A percentile compares a stretch with the other conserved stretches of the same genome.
Conservation (phyloP, 2,329 filamentous ascomycete genomes). For the Aphanoascus verrucosus region DNA sequence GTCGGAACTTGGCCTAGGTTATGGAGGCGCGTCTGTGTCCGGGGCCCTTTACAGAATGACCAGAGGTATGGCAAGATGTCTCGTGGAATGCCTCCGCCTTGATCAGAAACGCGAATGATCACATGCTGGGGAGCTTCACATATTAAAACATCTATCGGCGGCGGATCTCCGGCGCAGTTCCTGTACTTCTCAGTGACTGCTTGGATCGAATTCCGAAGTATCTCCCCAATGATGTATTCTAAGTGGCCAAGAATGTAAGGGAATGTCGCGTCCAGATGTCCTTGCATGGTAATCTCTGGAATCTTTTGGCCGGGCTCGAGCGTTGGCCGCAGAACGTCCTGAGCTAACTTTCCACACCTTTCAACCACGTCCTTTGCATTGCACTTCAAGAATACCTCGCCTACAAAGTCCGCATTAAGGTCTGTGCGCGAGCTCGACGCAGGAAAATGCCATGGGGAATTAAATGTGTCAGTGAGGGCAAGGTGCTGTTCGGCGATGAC, state of each 20-base stretch:
- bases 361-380: constrained; percentile 82
- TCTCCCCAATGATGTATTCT: constrained; percentile 93
- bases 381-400: constrained; percentile 89
- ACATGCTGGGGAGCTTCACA: constrained; percentile 92
- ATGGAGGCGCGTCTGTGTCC: constrained; percentile 63
- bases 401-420: constrained; percentile 71
- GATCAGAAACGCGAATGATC: constrained; percentile 91
- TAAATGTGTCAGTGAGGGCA: constrained; percentile 86
- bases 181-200: constrained; percentile 69
- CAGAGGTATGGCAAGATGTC: constrained; percentile 82
- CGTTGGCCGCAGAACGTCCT: constrained; percentile 60
- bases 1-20: constrained; percentile 81
- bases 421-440: constrained; percentile 57
- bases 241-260: constrained; percentile 93
- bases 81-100: constrained; percentile 79
- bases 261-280: constrained; percentile 81
- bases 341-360: constrained; percentile 65
- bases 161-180: constrained; percentile 43
- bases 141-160: constrained; percentile 85
- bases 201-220: constrained; percentile 89
- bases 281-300: constrained; percentile 71
- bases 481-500: constrained; percentile 98
- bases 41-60: constrained; percentile 91
- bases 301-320: constrained; percentile 62
- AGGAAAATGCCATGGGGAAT: constrained; percentile 80